Evolutionary conservation across 257 asterid species (phyloP).

Genomic region (Nicotiana tomentosiformis): DNA sequence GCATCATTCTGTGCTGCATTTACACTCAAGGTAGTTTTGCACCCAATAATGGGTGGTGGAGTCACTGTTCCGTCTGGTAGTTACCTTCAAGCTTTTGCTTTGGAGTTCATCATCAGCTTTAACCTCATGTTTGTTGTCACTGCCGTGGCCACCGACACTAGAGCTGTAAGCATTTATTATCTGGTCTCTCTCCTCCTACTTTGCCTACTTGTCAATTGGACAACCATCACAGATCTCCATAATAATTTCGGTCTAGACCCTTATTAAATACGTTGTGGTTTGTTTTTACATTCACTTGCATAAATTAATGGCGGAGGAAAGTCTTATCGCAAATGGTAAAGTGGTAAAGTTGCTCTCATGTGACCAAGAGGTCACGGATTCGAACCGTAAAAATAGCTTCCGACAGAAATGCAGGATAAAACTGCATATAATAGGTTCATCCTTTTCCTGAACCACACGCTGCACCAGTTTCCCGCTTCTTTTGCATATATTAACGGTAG

Average conservation of each 20-base stretch:
- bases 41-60: conserved; percentile 79
- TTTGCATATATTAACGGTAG: too few relatives aligned
- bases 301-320: too few relatives aligned
- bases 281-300: too few relatives aligned
- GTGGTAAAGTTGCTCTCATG: neutral
- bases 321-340: too few relatives aligned
- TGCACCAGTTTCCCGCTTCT: too few relatives aligned
- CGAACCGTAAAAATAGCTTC: accelerated
- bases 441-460: accelerated
- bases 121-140: conserved; percentile 93
- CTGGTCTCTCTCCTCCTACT: neutral
- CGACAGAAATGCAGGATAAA: too few relatives aligned
- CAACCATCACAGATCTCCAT: neutral
- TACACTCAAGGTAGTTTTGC: conserved; percentile 47
- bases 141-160: conserved; percentile 83
- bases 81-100: conserved; percentile 61
- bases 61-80: conserved; percentile 61
- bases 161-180: conserved; percentile 58
- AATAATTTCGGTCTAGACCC: neutral
- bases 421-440: too few relatives aligned
- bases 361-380: too few relatives aligned
- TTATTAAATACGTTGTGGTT: neutral
- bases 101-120: conserved; percentile 73
- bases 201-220: neutral
- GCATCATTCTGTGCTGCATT: conserved; percentile 66